Percentiles rank a stretch among this genome's conserved stretches.
These are phyloP conservation scores for Dioszegia hungarica DNA, from an alignment of 768 basidiomycete species.

Conservation along the genomic window DNA sequence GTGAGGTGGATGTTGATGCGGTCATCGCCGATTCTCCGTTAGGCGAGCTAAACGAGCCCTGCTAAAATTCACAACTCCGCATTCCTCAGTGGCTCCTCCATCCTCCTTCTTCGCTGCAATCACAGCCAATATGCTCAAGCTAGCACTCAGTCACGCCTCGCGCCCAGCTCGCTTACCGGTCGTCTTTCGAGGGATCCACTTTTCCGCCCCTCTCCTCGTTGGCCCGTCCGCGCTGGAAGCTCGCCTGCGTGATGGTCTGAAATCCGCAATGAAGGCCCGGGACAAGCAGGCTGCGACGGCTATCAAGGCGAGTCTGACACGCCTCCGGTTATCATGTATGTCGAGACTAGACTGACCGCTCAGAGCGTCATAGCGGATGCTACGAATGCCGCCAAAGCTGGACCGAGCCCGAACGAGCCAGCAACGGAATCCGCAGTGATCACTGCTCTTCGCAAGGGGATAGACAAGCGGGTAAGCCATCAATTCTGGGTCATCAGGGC, in stretches of 20 bases:
- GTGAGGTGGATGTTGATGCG: background rate
- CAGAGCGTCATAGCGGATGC: constrained; percentile 41
- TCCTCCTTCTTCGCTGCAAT: background rate
- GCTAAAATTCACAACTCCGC: too few species aligned
- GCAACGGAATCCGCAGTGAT: constrained; percentile 35
- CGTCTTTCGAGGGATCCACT: background rate
- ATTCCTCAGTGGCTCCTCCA: too few species aligned
- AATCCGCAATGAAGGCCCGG: constrained; percentile 46
- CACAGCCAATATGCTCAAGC: background rate
- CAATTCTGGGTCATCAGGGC: background rate
- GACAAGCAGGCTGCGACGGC: constrained; percentile 33
- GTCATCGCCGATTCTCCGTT: background rate
- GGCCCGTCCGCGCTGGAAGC: constrained; percentile 22
- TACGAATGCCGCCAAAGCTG: constrained; percentile 42
- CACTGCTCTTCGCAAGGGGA: constrained; percentile 38
- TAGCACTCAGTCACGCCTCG: too few species aligned
- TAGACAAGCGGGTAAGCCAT: constrained; percentile 40
- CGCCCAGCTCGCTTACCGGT: background rate
- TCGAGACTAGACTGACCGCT: background rate
- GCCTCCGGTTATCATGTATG: background rate
- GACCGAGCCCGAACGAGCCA: constrained; percentile 37
- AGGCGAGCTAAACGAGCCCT: background rate
- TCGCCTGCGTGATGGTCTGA: constrained; percentile 43
- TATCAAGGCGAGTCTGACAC: constrained; percentile 34
- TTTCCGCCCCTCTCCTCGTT: background rate